Base-by-base conservation (phyloP, 2,329 filamentous ascomycete species). In the Chrysosporium keratinophilum region DNA sequence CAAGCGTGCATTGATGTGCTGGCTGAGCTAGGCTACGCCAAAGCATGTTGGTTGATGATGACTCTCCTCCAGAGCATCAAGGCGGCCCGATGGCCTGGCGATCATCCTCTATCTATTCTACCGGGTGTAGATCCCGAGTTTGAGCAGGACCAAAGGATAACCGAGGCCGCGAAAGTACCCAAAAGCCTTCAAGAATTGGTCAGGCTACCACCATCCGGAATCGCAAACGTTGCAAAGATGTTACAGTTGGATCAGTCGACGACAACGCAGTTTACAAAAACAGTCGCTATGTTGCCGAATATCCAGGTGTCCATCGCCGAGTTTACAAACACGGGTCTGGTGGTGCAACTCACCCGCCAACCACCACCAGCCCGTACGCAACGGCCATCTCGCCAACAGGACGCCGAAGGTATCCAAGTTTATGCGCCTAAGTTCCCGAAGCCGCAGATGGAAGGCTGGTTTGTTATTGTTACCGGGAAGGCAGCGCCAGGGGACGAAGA, bases 1-100 rank as follows among this genome's bases (percentile, higher is more conserved):
- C 93, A 98, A 69, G 94, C 93, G 1, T 87, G 85, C 5, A 91
- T 98, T 63, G 94, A 98, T 66, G 85, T 96, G 9, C 78, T 97
- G 55, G 87, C 91, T 0, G 94, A 98, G 68, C 71, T 95, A n/a
- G 87, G 88, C 10, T 83, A 86, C 64, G 73, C 89, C 4, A 85
- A 84, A 17, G 89, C 85, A 54, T 88, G 84, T 59, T 76, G 84
- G 43, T 80, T 82, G 71, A 90, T 96, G 82, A 87, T 97, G 58
- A 81, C 77, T 14, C 76, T 98, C 0, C 78, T 98, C 28, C 89
- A 97, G 70, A 89, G 84, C 65, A 85, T 98, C 74, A 98, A 98
- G 71, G 88, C 82, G 37, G 93, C 88, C 1, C 81, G 88, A 51
- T 98, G 93, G 93, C 89, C 90, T 0, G 81, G 83, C 20, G 90